Base-by-base conservation (phyloP, 2,329 filamentous ascomycete species). In the Geoglossum cookeanum region DNA sequence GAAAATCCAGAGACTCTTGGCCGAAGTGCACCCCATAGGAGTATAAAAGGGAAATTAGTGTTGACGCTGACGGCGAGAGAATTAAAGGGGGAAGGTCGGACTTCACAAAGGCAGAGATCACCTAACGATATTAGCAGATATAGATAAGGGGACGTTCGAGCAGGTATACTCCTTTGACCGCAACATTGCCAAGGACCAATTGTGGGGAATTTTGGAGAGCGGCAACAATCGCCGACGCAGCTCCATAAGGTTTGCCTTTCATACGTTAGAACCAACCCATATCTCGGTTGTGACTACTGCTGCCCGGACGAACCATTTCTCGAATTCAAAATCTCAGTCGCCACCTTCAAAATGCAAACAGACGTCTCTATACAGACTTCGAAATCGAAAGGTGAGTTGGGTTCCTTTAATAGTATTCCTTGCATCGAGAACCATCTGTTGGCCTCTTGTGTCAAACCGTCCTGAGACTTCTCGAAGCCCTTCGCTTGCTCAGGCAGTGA, bases 401-500 rank as follows among this genome's bases (percentile, higher is more conserved):
- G 13, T 15, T 44, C 37, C 13, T 45, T 27, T 8, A 39, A 32
- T 27, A 55, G 37, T n/a, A 32, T 33, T 11, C 48, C 55, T 52
- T 62, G 58, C 22, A 62, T 9, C 8, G 29, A 51, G 59, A 60
- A 58, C 60, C 59, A 58, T 45, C 58, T 33, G 51, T 57, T 47
- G 53, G 52, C 30, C 57, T 63, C 56, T 56, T 57, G 44, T 37
- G 60, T 33, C 30, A 62, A 13, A 57, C 58, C 22, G 60, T 62
- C 58, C 48, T 61, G 59, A 58, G 60, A 59, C 66, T 67, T 58
- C 63, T 78, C 75, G 62, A 86, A 86, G 17, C 88, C 85, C 60
- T 84, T 84, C 0, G 88, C 89, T 58, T 91, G 81, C 65, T 91
- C 88, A 0, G 90, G 88, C 4, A 87, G 76, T 0, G 88, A 94